A percentile compares a stretch with the other conserved stretches of the same genome.
phyloP scores from a whole-genome alignment of 768 basidiomycete species.

The Boletus coccyginus region DNA sequence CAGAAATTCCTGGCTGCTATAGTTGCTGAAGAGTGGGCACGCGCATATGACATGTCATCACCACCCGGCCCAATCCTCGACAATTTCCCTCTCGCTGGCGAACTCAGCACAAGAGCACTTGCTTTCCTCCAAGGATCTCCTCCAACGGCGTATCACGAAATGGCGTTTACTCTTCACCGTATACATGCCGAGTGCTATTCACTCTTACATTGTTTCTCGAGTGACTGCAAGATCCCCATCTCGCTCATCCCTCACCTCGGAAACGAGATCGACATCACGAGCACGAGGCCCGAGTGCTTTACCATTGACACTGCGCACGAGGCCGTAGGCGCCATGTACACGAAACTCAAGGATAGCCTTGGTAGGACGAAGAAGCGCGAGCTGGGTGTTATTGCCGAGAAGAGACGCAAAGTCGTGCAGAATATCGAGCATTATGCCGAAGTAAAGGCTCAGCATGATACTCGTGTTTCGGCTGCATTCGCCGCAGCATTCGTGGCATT shows the following conservation, averaged over 20 bases:
- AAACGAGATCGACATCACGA: constrained; percentile 71
- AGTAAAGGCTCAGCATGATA: constrained; percentile 81
- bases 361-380: constrained; percentile 79
- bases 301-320: constrained; percentile 74
- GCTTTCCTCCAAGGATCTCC: constrained; percentile 70
- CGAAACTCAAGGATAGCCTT: constrained; percentile 68
- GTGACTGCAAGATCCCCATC: constrained; percentile 84
- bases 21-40: constrained; percentile 91
- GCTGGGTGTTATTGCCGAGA: constrained; percentile 70
- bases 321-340: constrained; percentile 69
- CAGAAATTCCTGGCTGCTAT: constrained; percentile 86
- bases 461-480: constrained; percentile 84
- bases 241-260: constrained; percentile 79
- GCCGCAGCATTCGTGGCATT: constrained; percentile 91
- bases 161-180: constrained; percentile 75
- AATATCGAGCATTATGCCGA: constrained; percentile 80
- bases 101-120: constrained; percentile 68
- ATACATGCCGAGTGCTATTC: constrained; percentile 78
- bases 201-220: constrained; percentile 76
- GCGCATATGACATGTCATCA: constrained; percentile 41
- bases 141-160: constrained; percentile 86
- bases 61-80: constrained; percentile 47
- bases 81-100: constrained; percentile 55
- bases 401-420: constrained; percentile 60
- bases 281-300: constrained; percentile 63